Conservation (phyloP, 176 grass and related monocot species). For the Dactylis glomerata region DNA sequence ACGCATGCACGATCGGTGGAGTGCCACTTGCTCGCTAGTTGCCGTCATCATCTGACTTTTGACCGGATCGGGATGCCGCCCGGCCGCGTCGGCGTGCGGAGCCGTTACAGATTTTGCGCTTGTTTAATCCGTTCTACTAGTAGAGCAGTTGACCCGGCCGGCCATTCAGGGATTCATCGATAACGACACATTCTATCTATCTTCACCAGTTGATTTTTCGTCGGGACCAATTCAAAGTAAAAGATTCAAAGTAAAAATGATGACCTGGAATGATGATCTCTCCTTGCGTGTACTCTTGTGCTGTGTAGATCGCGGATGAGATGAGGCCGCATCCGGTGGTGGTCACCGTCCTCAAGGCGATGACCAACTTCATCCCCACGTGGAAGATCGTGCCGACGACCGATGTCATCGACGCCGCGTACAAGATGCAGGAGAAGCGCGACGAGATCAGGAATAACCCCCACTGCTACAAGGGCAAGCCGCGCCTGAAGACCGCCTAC, state of each 20-base stretch:
- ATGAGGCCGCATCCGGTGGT: slow-evolving; percentile 56
- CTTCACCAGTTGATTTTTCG: background rate
- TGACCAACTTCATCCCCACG: slow-evolving; percentile 55
- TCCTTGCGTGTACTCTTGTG: background rate
- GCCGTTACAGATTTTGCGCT: background rate
- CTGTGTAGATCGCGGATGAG: slow-evolving; percentile 54
- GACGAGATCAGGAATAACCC: slow-evolving; percentile 56
- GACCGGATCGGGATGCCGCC: background rate
- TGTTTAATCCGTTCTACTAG: background rate
- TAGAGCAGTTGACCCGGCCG: slow-evolving; percentile 7
- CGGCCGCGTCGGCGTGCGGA: background rate
- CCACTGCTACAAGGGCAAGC: slow-evolving; percentile 60
- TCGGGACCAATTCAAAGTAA: background rate
- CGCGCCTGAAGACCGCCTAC: slow-evolving; percentile 41
- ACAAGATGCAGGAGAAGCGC: slow-evolving; percentile 42
- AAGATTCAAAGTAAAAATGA: background rate
- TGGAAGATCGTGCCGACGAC: slow-evolving; percentile 68
- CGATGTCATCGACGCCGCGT: slow-evolving; percentile 57
- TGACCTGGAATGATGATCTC: background rate
- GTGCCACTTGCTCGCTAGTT: background rate
- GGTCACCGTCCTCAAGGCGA: slow-evolving; percentile 34
- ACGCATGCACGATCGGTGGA: background rate
- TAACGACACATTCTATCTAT: background rate
- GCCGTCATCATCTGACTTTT: slow-evolving; percentile 6
- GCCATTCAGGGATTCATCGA: background rate